Base-by-base conservation (phyloP, 2,329 filamentous ascomycete species). In the Ilyonectria robusta region DNA sequence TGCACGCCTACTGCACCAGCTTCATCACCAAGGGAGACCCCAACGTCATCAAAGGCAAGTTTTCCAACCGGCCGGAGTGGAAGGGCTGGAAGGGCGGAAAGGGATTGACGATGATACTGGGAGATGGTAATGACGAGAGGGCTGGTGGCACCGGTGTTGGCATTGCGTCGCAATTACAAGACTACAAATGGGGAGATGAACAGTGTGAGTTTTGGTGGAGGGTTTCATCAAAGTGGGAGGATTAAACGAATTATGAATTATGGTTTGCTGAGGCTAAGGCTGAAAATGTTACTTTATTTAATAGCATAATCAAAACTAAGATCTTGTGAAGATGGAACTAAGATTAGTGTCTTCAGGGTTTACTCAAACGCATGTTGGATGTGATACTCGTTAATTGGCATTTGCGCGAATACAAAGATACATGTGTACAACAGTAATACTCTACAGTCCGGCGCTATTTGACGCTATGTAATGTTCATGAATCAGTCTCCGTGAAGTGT, bases 121-220 rank as follows among this genome's bases (percentile, higher is more conserved):
- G 85, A 0, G 77, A 83, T 40, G 84, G 81, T 0, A 87, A 86
- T 69, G 81, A 86, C 69, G 84, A 87, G 67, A 74, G 83, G 8
- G 83, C 83, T 48, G 84, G 85, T 0, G 85, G 84, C 0, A 72
- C 40, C 1, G 67, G 71, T 3, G 57, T 70, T 21, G 83, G 81
- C 1, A 74, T 80, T 23, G 70, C 82, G 7, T 83, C 84, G 4
- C 72, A 82, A 65, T 73, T 84, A 68, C 71, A 77, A 6, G 74
- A 79, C 23, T 83, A 83, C 72, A 76, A 74, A 15, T 86, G 83
- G 82, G 80, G 78, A 2, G 76, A 78, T 29, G 78, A 80, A 59
- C 80, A 86, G 70, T 86, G 83, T 51, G 76, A 81, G 6, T 87
- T 85, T 69, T 86, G 84, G 84, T 84, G 77, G 77, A 76, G 69